phyloP scores from a whole-genome alignment of 2,329 filamentous ascomycete species.

The Emmonsia crescens region DNA sequence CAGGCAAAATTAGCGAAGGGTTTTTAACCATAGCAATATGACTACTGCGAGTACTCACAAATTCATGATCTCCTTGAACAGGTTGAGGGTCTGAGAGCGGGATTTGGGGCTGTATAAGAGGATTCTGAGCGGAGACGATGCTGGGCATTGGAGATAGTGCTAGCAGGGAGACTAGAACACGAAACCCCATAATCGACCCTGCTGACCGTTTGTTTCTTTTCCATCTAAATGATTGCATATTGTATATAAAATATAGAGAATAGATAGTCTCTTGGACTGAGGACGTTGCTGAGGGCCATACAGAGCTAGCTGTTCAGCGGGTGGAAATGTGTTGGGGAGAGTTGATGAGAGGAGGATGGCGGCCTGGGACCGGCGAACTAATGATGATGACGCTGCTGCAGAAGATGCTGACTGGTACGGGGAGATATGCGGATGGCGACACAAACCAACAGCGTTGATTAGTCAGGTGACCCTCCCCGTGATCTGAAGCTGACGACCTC shows the following conservation, averaged over 20 bases:
- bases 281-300: neutral
- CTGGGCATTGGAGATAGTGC: slow-evolving; percentile 11
- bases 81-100: slow-evolving; percentile 18
- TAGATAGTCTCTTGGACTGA: neutral
- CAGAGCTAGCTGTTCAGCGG: neutral
- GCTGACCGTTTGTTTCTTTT: slow-evolving; percentile 1
- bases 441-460: neutral
- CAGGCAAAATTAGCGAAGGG: neutral
- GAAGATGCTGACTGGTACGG: neutral
- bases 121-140: slow-evolving; percentile 17
- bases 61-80: slow-evolving; percentile 22
- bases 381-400: neutral
- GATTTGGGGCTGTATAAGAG: slow-evolving; percentile 25
- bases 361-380: neutral
- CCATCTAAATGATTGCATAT: slow-evolving; percentile 4
- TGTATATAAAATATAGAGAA: neutral
- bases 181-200: neutral
- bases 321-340: neutral
- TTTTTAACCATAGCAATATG: neutral
- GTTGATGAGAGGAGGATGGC: neutral
- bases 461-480: neutral
- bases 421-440: neutral
- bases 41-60: slow-evolving; percentile 20
- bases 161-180: neutral
- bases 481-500: neutral